A percentile compares a stretch with the other conserved stretches of the same genome.
phyloP scores from a whole-genome alignment of 192 early-diverging fungal genomes.

The Spizellomyces punctatus region DNA sequence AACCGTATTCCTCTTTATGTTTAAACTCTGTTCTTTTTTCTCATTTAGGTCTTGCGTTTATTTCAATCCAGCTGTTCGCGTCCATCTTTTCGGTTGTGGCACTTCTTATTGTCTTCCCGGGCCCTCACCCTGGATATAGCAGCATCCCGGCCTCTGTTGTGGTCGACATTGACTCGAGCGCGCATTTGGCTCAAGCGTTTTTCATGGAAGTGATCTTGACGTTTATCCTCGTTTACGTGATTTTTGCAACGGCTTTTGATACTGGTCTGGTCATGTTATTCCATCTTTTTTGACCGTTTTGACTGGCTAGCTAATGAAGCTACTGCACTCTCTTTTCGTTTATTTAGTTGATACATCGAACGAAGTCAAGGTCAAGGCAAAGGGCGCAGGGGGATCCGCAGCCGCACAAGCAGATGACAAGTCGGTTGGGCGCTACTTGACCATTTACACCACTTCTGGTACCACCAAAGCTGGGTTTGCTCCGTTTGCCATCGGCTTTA shows the following conservation, averaged over 20 bases:
- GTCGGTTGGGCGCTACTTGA: constrained; percentile 54
- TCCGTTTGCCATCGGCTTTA: constrained; percentile 63
- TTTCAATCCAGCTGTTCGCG: constrained; percentile 56
- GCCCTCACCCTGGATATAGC: constrained; percentile 29
- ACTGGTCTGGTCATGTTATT: constrained; percentile 41
- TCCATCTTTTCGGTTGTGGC: constrained; percentile 50
- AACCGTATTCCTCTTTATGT: too few species aligned
- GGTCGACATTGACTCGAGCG: constrained; percentile 41
- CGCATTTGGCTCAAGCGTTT: constrained; percentile 53
- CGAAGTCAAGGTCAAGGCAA: constrained; percentile 41
- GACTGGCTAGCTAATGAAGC: neutral
- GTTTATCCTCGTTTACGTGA: constrained; percentile 65
- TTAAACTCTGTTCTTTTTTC: neutral
- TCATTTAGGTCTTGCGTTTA: constrained; percentile 54
- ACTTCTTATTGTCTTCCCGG: constrained; percentile 58
- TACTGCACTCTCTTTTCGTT: neutral
- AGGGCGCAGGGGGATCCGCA: constrained; percentile 1
- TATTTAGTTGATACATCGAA: constrained; percentile 60
- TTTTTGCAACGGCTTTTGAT: constrained; percentile 68
- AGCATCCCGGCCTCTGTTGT: constrained; percentile 46
- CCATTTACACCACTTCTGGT: constrained; percentile 67
- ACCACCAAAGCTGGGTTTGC: constrained; percentile 70
- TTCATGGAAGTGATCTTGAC: constrained; percentile 62
- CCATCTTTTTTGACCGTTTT: neutral
- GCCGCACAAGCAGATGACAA: constrained; percentile 26